Conservation (phyloP, 2,329 filamentous ascomycete genomes). For the Cercospora sp. region DNA sequence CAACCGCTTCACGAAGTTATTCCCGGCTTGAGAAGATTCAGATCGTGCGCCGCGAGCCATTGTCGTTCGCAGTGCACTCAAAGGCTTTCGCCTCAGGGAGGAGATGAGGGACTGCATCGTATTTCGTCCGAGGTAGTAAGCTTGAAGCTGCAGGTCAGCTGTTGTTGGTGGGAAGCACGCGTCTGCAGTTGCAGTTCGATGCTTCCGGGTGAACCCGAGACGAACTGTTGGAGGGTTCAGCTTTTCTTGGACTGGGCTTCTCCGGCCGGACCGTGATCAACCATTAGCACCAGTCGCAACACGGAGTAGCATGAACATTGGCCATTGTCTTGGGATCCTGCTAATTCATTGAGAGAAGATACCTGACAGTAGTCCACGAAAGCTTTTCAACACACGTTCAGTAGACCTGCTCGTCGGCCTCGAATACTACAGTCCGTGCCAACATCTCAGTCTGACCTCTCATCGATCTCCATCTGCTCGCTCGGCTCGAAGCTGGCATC, state of each 20-base stretch:
- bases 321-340: not conserved
- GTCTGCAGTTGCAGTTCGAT: not conserved
- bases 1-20: conserved; percentile 48
- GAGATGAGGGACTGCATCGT: conserved; percentile 2
- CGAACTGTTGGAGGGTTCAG: not conserved
- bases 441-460: not conserved
- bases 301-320: not conserved
- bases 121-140: conserved; percentile 3
- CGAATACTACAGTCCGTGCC: not conserved
- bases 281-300: not conserved
- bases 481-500: not conserved
- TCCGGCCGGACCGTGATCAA: not conserved
- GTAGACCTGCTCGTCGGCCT: not conserved
- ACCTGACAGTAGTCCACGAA: not conserved
- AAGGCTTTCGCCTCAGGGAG: conserved; percentile 1
- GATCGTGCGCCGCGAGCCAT: conserved; percentile 2
- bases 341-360: not conserved
- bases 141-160: conserved; percentile 1
- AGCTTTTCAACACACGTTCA: not conserved
- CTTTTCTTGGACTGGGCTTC: not conserved
- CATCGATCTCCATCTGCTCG: not conserved
- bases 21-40: conserved; percentile 22
- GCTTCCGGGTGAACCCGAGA: not conserved
- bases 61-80: not conserved
- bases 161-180: not conserved